phyloP scores from a whole-genome alignment of 345 rosid species.

The Lepidium africanum region DNA sequence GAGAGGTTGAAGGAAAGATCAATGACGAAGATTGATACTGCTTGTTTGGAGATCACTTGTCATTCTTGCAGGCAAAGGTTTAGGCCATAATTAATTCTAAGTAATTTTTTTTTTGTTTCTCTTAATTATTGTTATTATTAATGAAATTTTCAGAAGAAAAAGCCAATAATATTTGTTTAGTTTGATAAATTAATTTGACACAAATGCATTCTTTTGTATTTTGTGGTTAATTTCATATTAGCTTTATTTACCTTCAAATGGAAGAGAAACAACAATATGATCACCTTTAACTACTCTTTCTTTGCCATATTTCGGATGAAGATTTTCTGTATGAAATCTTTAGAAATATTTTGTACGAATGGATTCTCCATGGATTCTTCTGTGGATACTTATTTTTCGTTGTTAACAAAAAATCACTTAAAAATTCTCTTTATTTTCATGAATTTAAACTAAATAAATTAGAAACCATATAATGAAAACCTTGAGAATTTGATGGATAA shows the following conservation, averaged over 20 bases:
- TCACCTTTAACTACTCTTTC: background rate
- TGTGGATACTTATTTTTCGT: too few relatives aligned
- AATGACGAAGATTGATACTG: constrained; percentile 53
- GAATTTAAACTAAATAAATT: background rate
- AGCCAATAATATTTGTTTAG: constrained; percentile 5
- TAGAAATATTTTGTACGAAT: too few relatives aligned
- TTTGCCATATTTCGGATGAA: background rate
- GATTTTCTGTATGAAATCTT: too few relatives aligned
- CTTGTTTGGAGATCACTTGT: constrained; percentile 93
- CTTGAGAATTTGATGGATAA: background rate
- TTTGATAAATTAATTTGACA: constrained; percentile 8
- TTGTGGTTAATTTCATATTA: background rate
- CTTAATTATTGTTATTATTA: constrained; percentile 25
- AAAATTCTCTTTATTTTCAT: background rate
- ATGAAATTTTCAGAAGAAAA: constrained; percentile 18
- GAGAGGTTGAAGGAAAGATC: constrained; percentile 78
- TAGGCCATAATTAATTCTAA: constrained; percentile 36
- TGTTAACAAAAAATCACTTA: background rate
- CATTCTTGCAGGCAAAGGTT: constrained; percentile 94
- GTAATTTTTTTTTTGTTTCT: constrained; percentile 2
- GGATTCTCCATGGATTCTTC: too few relatives aligned
- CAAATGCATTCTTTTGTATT: background rate
- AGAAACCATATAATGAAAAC: background rate
- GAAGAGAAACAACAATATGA: constrained; percentile 5
- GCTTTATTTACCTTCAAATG: background rate